Conservation (phyloP, 148 eudicot genomes). For the Chenopodium formosanum region DNA sequence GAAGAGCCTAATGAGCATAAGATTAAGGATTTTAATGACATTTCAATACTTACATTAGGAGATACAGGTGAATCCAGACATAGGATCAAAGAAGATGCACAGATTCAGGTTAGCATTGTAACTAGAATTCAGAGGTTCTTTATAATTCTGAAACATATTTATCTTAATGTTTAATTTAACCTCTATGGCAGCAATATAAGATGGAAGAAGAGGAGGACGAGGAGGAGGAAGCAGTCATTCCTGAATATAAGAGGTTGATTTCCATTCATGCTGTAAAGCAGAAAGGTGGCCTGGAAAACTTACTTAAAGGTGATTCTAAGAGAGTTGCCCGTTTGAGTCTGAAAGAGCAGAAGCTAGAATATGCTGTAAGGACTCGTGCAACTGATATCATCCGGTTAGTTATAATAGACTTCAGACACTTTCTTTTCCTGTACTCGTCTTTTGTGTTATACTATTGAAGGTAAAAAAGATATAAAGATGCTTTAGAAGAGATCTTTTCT, state of each 20-base stretch:
- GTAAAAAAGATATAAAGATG: no score
- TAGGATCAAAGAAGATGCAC: neutral
- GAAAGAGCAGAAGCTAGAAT: conserved; percentile 49
- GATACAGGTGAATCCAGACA: neutral
- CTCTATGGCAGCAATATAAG: conserved; percentile 26
- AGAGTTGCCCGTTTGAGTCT: conserved; percentile 55
- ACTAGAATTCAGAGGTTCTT: neutral
- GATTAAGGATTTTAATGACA: neutral
- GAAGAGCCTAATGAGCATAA: conserved; percentile 16
- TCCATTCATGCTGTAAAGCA: conserved; percentile 52
- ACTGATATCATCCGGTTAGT: conserved; percentile 50
- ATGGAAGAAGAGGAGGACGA: conserved; percentile 39
- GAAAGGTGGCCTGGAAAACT: conserved; percentile 38
- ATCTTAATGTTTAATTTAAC: neutral
- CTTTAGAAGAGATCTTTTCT: no score
- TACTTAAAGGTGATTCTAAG: conserved; percentile 27
- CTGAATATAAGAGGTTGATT: conserved; percentile 49
- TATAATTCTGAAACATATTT: neutral
- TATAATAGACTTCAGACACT: neutral
- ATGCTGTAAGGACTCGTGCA: conserved; percentile 34
- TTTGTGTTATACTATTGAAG: neutral
- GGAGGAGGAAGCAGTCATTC: conserved; percentile 25
- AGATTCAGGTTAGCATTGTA: conserved; percentile 18
- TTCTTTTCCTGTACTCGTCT: neutral
- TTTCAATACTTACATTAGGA: conserved; percentile 9